phyloP scores from a whole-genome alignment of 164 flowering plant genomes.

The Berberis vulgaris region DNA sequence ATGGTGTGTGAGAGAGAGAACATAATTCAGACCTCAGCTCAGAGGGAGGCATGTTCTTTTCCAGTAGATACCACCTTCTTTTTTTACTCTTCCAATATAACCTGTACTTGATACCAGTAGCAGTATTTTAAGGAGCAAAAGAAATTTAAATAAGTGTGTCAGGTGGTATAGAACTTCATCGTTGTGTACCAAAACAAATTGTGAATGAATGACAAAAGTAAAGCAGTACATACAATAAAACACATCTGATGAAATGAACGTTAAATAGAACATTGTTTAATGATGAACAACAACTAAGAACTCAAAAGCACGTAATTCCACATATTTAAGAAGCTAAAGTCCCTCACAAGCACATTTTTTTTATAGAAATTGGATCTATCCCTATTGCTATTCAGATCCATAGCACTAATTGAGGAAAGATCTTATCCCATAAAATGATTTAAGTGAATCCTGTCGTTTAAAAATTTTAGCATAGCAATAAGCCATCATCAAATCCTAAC shows the following conservation, averaged over 20 bases:
- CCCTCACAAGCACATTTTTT: not conserved
- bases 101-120: constrained; percentile 30
- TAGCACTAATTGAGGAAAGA: not conserved
- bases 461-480: too few species aligned
- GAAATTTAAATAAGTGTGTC: too few species aligned
- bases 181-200: too few species aligned
- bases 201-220: not conserved
- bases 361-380: not conserved
- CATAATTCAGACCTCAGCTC: constrained; percentile 61
- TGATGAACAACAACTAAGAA: too few species aligned
- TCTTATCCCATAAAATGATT: too few species aligned
- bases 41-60: constrained; percentile 83
- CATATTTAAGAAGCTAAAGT: not conserved
- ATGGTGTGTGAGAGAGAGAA: not conserved
- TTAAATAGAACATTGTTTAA: not conserved
- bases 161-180: not conserved
- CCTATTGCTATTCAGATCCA: not conserved
- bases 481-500: not conserved
- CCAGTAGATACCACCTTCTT: constrained; percentile 77
- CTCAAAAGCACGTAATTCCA: too few species aligned
- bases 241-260: not conserved
- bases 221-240: not conserved
- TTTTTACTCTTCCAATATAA: constrained; percentile 62
- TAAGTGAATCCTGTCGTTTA: too few species aligned
- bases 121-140: too few species aligned